Base-by-base conservation (phyloP, 257 asterid species). In the Dorcoceras hygrometricum region DNA sequence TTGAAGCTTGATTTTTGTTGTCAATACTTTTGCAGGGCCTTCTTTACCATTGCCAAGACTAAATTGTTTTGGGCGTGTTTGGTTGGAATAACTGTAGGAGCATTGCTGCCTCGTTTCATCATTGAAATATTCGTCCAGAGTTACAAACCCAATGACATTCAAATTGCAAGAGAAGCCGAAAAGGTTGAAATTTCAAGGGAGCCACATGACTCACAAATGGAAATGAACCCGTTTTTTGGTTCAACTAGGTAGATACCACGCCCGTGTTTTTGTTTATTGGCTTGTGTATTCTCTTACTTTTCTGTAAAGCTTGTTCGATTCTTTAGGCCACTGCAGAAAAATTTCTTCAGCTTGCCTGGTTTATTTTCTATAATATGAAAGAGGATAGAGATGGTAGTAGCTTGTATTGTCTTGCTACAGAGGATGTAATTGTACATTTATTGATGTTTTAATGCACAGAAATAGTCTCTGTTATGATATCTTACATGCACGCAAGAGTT, bases 161-260 rank as follows among this genome's bases (percentile, higher is more conserved):
- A 90, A 77, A 80, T 94, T 31, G 93, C 89, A 25, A 71, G 95
- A 63, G 99, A 94, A 80, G 84, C 77, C 6, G 97, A 94, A 75
- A 94, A 90, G 73, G 78, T 81, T 36, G 78, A 78, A 59, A 74
- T 46, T 73, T 59, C 70, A 36, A 73, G 70, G 53, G 76, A 50
- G 48, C 65, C 78, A 7, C 77, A 46, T 24, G 66, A 67, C 5
- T 69, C 77, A 19, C 83, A 90, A 73, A 69, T 88, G 46, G 99
- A 88, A 85, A 84, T 90, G 92, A 84, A 77, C 82, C 80, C 73
- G 9, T 75, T 76, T 67, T 77, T 74, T 58, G 79, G 79, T 74
- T 46, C 54, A 2, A 16, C 54, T 46, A 46, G 54, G 54, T 46
- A 46, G 54, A 46, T 5, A 18, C 2, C 54, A 46, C 54, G 5